phyloP scores from a whole-genome alignment of 73 alveolate species.

The Tetrahymena malaccensis region DNA sequence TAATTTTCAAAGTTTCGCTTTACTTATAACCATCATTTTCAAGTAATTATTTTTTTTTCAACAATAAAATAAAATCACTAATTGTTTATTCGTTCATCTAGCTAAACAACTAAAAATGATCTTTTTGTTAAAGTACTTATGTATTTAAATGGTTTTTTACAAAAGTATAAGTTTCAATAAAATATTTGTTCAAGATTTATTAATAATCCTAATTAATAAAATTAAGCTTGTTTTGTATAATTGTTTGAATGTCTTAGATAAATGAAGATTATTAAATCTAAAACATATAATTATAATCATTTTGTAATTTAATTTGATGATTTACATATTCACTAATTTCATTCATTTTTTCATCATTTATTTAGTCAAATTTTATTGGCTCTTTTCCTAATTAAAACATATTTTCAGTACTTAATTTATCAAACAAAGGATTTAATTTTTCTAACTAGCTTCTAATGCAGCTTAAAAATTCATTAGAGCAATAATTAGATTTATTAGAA shows the following conservation, averaged over 20 bases:
- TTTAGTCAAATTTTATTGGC: not conserved
- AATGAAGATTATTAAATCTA: not conserved
- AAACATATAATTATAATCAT: not conserved
- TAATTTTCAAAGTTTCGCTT: not conserved
- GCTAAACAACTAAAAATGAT: no score
- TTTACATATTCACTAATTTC: not conserved
- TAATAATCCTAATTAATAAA: not conserved
- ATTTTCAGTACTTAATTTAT: not conserved
- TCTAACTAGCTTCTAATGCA: no score
- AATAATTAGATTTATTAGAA: no score
- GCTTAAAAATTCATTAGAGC: no score
- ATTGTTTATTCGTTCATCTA: not conserved
- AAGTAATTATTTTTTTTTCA: no score
- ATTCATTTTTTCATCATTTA: not conserved
- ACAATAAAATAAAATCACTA: no score
- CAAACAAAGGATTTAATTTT: not conserved
- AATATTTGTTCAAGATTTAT: not conserved
- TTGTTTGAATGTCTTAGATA: not conserved
- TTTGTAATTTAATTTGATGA: not conserved
- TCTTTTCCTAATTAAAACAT: not conserved
- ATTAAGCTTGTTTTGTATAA: not conserved
- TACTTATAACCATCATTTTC: no score
- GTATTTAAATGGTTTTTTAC: not conserved
- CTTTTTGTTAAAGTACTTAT: not conserved
- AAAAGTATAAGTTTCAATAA: not conserved